Percentiles rank a stretch among this genome's conserved stretches.
Evolutionary conservation across 306 rosid species (phyloP).

Genomic region (Casuarina equisetifolia): DNA sequence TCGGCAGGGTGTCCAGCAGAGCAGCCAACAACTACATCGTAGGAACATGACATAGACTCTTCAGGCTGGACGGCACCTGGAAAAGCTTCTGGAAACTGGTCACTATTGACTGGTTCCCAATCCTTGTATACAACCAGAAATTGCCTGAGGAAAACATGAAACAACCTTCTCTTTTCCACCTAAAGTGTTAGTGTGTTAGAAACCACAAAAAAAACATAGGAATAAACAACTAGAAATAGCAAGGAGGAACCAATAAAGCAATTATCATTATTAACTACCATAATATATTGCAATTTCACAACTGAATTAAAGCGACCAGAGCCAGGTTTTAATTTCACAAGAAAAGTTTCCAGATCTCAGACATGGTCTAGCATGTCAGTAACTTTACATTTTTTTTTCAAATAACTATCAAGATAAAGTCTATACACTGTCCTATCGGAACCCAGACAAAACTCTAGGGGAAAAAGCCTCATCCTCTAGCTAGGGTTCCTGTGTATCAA

Average conservation of each 20-base stretch:
- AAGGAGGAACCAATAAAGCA: conserved; percentile 15
- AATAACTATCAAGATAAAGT: background rate
- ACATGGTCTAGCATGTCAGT: background rate
- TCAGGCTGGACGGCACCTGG: conserved; percentile 34
- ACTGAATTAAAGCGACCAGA: background rate
- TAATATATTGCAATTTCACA: background rate
- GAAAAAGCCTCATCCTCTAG: background rate
- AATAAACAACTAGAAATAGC: conserved; percentile 18
- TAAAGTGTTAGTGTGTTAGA: conserved; percentile 33
- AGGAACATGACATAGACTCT: conserved; percentile 49
- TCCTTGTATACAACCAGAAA: conserved; percentile 73
- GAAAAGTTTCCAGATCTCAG: conserved; percentile 4
- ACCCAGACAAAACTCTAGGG: background rate
- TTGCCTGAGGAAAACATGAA: conserved; percentile 90
- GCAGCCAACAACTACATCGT: conserved; percentile 77
- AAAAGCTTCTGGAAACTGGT: conserved; percentile 57
- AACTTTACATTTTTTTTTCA: background rate
- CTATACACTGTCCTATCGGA: background rate
- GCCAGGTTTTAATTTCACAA: background rate
- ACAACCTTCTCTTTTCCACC: conserved; percentile 83
- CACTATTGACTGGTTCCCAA: conserved; percentile 79
- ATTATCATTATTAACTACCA: background rate
- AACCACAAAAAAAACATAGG: conserved; percentile 14
- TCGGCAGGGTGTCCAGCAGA: conserved; percentile 93
- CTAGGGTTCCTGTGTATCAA: background rate